These are phyloP conservation scores for Isabelozyma pseudorhagii DNA, from an alignment of 805 yeast genomes.

Conservation along the genomic window DNA sequence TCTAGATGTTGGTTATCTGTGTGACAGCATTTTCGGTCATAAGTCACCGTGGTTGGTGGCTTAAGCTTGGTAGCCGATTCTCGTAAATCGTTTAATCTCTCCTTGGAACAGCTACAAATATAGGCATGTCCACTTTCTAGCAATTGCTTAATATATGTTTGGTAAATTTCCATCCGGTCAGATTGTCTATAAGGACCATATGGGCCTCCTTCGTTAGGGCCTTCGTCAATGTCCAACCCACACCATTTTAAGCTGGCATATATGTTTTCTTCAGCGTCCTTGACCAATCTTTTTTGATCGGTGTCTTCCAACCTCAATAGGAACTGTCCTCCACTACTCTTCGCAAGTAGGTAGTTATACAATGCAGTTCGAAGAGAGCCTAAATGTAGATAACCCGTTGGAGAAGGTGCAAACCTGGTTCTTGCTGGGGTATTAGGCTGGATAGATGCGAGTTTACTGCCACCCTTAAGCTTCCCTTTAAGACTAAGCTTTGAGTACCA, in stretches of 20 bases:
- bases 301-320: slow-evolving; percentile 88
- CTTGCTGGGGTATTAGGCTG: slow-evolving; percentile 60
- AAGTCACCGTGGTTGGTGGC: slow-evolving; percentile 91
- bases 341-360: slow-evolving; percentile 82
- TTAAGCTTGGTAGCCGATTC: slow-evolving; percentile 68
- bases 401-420: slow-evolving; percentile 96
- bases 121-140: slow-evolving; percentile 73
- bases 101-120: slow-evolving; percentile 81
- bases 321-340: slow-evolving; percentile 75
- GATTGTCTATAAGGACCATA: slow-evolving; percentile 84
- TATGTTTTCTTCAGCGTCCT: slow-evolving; percentile 80
- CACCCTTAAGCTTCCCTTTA: background rate
- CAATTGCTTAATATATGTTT: slow-evolving; percentile 53
- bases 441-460: slow-evolving; percentile 13
- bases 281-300: slow-evolving; percentile 73
- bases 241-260: slow-evolving; percentile 78
- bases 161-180: slow-evolving; percentile 67
- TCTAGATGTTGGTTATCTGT: slow-evolving; percentile 31
- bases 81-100: slow-evolving; percentile 63
- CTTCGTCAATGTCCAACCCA: slow-evolving; percentile 74
- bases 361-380: slow-evolving; percentile 94
- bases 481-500: slow-evolving; percentile 2
- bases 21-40: slow-evolving; percentile 77
- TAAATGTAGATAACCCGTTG: slow-evolving; percentile 91
- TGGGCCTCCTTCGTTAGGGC: slow-evolving; percentile 59